A percentile compares a stretch with the other conserved stretches of the same genome.
phyloP scores from a whole-genome alignment of 805 yeast genomes.

The Candida maris region DNA sequence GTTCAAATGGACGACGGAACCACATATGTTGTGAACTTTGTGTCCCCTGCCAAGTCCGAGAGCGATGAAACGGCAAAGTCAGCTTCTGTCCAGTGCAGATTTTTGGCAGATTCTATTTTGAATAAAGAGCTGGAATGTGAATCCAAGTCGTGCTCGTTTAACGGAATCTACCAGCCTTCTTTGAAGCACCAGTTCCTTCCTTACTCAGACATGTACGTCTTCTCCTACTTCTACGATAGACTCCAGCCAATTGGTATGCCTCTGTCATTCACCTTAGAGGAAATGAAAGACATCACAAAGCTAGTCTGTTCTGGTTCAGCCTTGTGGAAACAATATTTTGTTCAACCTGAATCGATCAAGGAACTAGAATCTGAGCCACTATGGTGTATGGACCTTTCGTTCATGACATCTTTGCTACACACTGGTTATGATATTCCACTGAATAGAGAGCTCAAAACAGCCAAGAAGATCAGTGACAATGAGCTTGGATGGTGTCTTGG shows the following conservation, averaged over 20 bases:
- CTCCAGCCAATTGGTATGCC: constrained; percentile 96
- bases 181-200: constrained; percentile 70
- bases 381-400: constrained; percentile 91
- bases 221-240: constrained; percentile 94
- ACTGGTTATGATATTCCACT: constrained; percentile 97
- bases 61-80: constrained; percentile 32
- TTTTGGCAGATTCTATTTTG: constrained; percentile 73
- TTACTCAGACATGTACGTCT: constrained; percentile 76
- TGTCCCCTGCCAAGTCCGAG: constrained; percentile 26
- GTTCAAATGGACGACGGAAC: constrained; percentile 48
- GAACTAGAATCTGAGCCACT: constrained; percentile 76
- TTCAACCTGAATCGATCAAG: constrained; percentile 63
- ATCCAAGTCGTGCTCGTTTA: constrained; percentile 85
- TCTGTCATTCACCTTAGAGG: constrained; percentile 76
- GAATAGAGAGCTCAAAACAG: constrained; percentile 85
- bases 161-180: constrained; percentile 97
- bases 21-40: constrained; percentile 32
- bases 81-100: constrained; percentile 84
- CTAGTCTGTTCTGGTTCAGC: constrained; percentile 82
- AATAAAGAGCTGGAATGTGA: constrained; percentile 80
- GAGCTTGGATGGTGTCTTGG: constrained; percentile 99
- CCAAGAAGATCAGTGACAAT: constrained; percentile 80
- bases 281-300: constrained; percentile 74
- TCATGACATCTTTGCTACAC: constrained; percentile 85
- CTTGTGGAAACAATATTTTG: constrained; percentile 64